Percentiles rank a stretch among this genome's conserved stretches.
Evolutionary conservation across 1,139 yeast species (phyloP).

Genomic region (Candida freyschussii): DNA sequence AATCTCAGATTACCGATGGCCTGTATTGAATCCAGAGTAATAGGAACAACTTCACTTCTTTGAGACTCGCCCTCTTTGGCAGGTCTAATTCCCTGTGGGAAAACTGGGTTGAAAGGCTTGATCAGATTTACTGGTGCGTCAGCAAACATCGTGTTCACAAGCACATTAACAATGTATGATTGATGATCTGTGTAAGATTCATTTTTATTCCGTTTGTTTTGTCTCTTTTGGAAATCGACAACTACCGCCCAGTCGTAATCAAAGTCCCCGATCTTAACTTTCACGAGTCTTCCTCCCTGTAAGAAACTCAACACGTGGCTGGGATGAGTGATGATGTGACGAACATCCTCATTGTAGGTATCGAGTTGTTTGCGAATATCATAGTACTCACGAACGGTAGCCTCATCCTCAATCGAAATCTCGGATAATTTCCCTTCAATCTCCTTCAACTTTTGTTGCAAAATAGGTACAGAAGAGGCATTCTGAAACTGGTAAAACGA

Average conservation of each 20-base stretch:
- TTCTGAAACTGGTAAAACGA: slow-evolving; percentile 96
- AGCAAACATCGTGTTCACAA: slow-evolving; percentile 72
- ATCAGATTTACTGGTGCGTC: slow-evolving; percentile 72
- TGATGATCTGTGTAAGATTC: slow-evolving; percentile 70
- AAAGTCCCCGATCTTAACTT: slow-evolving; percentile 46
- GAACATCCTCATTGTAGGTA: slow-evolving; percentile 68
- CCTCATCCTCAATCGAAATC: slow-evolving; percentile 67
- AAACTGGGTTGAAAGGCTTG: slow-evolving; percentile 61
- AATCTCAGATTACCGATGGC: slow-evolving; percentile 77
- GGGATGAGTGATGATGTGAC: slow-evolving; percentile 89
- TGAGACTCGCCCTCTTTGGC: slow-evolving; percentile 67
- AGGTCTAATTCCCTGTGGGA: slow-evolving; percentile 89
- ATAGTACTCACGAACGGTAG: slow-evolving; percentile 71
- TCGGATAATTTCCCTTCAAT: slow-evolving; percentile 45
- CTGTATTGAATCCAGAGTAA: slow-evolving; percentile 71
- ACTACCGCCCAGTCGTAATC: slow-evolving; percentile 97
- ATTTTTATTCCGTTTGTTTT: slow-evolving; percentile 49
- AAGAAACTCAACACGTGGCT: slow-evolving; percentile 77
- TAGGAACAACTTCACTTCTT: slow-evolving; percentile 75
- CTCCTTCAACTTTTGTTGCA: slow-evolving; percentile 60
- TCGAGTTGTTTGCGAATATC: slow-evolving; percentile 71
- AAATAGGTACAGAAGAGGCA: slow-evolving; percentile 79
- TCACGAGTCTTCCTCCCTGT: slow-evolving; percentile 83
- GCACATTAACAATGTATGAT: slow-evolving; percentile 79
- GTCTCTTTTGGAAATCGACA: slow-evolving; percentile 68